Base-by-base conservation (phyloP, 345 rosid species). In the Cardamine occulta region DNA sequence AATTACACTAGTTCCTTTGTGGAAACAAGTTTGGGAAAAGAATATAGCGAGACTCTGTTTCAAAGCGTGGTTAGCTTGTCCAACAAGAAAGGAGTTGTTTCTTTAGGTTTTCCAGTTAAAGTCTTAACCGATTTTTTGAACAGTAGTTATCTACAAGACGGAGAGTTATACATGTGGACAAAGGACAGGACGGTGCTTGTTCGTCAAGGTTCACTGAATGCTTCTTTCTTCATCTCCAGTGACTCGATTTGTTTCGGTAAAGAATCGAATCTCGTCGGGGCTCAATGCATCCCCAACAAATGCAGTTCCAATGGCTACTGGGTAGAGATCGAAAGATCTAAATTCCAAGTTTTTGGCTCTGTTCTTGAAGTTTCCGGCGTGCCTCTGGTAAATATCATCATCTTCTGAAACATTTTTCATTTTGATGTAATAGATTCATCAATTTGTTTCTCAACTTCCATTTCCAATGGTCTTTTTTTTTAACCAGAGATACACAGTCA, bases 401-500 rank as follows among this genome's bases (percentile, higher is more conserved):
- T 37, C 26, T 21, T 53, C 49, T 51, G 2, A 51, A 19, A 74
- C 19, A 26, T 19, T 14, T 52, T 55, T 37, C 5, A 18, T 3
- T 56, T 29, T 47, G 15, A 44, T 34, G 4, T 4, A 12, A 4
- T 35, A 39, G 3, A 47, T 51, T 58, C 55, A 51, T 52, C 21
- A 59, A 2, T 39, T 63, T 63, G 18, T 64, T 55, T 56, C 59
- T 65, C 10, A 74, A 14, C 13, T 58, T 66, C 11, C 49, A 15
- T 6, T 59, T 49, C 21, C 7, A 8, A 48, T 49, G n/a, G 24
- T 74, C 1, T 49, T 14, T 52, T 39, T 24, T 15, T 13, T 24
- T 24, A 8, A 23, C 34, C 76, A 92, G 97, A 91, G 84, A 37
- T 88, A 80, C 64, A 85, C 82, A 56, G 48, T 90, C 71, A 81